Base-by-base conservation (phyloP, 164 flowering plant genomes). In the Buxus sempervirens region DNA sequence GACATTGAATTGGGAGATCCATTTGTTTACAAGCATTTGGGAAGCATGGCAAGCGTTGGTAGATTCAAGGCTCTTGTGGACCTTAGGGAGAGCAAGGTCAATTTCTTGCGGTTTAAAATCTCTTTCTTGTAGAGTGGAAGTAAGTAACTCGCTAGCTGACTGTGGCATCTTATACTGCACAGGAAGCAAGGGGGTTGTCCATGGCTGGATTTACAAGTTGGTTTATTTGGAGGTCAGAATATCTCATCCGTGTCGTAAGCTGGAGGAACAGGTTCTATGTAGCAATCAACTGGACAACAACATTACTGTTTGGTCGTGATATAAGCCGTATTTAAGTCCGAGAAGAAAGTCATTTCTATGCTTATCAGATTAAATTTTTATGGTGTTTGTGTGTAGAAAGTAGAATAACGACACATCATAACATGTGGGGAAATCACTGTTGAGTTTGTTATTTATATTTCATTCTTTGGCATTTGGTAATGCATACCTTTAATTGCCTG, bases 241-340 rank as follows among this genome's bases (percentile, higher is more conserved):
- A 91, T 76, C 87, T 91, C 25, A 91, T 97, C 0, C 90, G 98
- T 0, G 93, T 94, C 8, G 58, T 94, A 60, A 94, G 98, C 85
- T 94, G 98, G 98, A 88, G 97, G 81, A 91, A 94, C 84, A 77
- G 98, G 64, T 88, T 94, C 66, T 94, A 94, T 72, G 98, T 94
- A 22, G 93, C 95, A 0, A 77, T 91, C 62, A 91, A 94, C 76
- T 94, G 97, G 98, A 76, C 82, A 10, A 94, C 98, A 14, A 94
- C 96, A 24, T 81, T 90, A 13, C 79, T 91, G 16, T 91, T 94
- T 70, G 98, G 98, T 20, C 96, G 98, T 71, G 98, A 94, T 74
- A 94, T 90, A 67, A 91, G 93, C 78, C 87, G 97, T 54, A 87
- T 93, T 70, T 93, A 78, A 57, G 49, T 25, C 6, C 49, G 58